These are phyloP conservation scores for Grosmannia huntii DNA, from an alignment of 2,329 filamentous ascomycete genomes.

Conservation along the genomic window DNA sequence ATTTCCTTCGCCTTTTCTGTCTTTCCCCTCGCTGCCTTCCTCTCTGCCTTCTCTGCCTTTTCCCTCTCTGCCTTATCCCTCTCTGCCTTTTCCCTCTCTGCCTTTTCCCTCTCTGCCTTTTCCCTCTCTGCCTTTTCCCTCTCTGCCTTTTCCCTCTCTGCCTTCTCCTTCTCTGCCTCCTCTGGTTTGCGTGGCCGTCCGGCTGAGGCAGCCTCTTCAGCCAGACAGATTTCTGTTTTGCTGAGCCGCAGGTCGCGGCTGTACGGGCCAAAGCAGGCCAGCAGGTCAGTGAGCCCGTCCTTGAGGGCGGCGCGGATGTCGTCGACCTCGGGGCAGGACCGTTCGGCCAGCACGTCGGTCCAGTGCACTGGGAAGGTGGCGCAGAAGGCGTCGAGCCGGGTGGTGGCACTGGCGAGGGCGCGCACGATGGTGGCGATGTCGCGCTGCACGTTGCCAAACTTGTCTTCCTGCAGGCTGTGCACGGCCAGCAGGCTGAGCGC, in stretches of 20 bases:
- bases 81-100: too few relatives aligned
- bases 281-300: constrained; percentile 48
- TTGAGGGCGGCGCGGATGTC: constrained; percentile 53
- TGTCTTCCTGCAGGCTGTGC: constrained; percentile 66
- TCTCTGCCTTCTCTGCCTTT: too few relatives aligned
- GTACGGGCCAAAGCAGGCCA: constrained; percentile 64
- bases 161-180: too few relatives aligned
- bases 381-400: constrained; percentile 56
- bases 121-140: neutral
- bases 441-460: constrained; percentile 72
- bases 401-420: constrained; percentile 56
- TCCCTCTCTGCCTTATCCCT: neutral
- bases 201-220: constrained; percentile 45
- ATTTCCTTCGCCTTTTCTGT: neutral
- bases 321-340: constrained; percentile 54
- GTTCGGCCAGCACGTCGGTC: constrained; percentile 56
- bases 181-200: constrained; percentile 4
- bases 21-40: too few relatives aligned
- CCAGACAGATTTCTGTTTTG: constrained; percentile 58
- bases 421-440: constrained; percentile 66
- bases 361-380: constrained; percentile 52
- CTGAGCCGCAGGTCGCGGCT: constrained; percentile 56
- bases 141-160: too few relatives aligned
- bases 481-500: constrained; percentile 57
- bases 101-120: neutral